Percentiles rank a stretch among this genome's conserved stretches.
phyloP scores from a whole-genome alignment of 1,284 basidiomycete genomes.

The Flammula alnicola region DNA sequence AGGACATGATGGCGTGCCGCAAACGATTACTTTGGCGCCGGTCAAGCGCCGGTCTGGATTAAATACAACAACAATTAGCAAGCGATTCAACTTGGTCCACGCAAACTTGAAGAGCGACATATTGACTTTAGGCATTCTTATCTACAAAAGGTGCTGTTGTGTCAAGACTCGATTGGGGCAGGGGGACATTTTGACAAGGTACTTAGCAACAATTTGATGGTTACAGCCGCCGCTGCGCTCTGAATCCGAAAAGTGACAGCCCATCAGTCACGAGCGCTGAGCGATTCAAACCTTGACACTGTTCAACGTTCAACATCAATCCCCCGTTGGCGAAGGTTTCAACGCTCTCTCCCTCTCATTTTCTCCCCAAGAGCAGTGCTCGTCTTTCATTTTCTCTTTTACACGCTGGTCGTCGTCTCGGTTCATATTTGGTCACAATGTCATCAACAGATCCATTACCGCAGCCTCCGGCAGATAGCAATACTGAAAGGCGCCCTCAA shows the following conservation, averaged over 20 bases:
- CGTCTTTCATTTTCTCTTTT: constrained; percentile 7
- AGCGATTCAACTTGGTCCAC: too few relatives aligned
- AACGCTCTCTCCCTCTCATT: constrained; percentile 2
- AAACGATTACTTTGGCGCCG: too few relatives aligned
- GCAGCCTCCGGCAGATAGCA: constrained; percentile 12
- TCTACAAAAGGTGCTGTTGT: too few relatives aligned
- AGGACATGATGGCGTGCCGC: too few relatives aligned
- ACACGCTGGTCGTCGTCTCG: constrained; percentile 2
- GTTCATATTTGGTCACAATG: constrained; percentile 15
- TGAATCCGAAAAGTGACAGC: too few relatives aligned
- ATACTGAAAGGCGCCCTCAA: constrained; percentile 40
- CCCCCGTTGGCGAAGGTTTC: constrained; percentile 9
- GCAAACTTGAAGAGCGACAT: too few relatives aligned
- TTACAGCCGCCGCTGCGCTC: not conserved
- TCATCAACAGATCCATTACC: constrained; percentile 17
- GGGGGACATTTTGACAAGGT: not conserved
- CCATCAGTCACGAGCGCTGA: constrained; percentile 6
- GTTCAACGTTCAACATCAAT: constrained; percentile 5
- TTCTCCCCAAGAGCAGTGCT: constrained; percentile 10
- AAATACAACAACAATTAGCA: too few relatives aligned
- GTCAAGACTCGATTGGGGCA: too few relatives aligned
- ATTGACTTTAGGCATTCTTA: too few relatives aligned
- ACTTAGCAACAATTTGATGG: not conserved
- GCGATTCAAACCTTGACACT: constrained; percentile 1
- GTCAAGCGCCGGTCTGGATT: too few relatives aligned